Percentiles rank a stretch among this genome's conserved stretches.
Conservation (phyloP, 2,329 filamentous ascomycete genomes). For the Stemphylium lycopersici region DNA sequence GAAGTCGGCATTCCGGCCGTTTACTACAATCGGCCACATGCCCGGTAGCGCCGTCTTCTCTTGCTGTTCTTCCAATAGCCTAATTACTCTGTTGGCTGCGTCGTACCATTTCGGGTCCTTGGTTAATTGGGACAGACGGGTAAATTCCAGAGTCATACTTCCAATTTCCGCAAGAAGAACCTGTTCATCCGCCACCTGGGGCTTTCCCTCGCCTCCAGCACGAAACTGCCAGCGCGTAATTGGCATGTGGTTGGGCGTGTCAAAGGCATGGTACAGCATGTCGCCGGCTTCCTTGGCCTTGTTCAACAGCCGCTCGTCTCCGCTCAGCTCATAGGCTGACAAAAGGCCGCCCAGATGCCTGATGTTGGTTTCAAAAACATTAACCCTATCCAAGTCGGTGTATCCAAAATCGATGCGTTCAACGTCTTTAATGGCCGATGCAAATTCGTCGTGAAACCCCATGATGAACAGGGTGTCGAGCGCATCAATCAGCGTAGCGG, state of each 20-base stretch:
- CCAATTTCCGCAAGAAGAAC: slow-evolving; percentile 56
- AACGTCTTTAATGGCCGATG: slow-evolving; percentile 52
- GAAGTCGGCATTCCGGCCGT: slow-evolving; percentile 50
- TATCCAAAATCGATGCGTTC: slow-evolving; percentile 53
- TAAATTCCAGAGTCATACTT: slow-evolving; percentile 57
- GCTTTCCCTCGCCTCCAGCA: slow-evolving; percentile 44
- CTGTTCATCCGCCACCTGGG: slow-evolving; percentile 49
- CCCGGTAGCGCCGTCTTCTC: slow-evolving; percentile 53
- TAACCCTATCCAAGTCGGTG: slow-evolving; percentile 49
- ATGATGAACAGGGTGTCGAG: slow-evolving; percentile 57
- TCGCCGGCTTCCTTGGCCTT: slow-evolving; percentile 83
- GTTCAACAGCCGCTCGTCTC: slow-evolving; percentile 72
- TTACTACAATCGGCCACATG: slow-evolving; percentile 56
- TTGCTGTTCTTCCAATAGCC: slow-evolving; percentile 51
- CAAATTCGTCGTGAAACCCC: slow-evolving; percentile 56
- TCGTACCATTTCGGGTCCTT: slow-evolving; percentile 55
- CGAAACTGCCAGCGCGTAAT: slow-evolving; percentile 54
- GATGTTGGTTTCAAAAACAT: slow-evolving; percentile 63
- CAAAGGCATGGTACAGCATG: slow-evolving; percentile 81
- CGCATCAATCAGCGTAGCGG: slow-evolving; percentile 54
- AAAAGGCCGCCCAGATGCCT: slow-evolving; percentile 87
- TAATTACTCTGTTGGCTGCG: slow-evolving; percentile 53
- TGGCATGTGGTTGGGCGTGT: slow-evolving; percentile 94
- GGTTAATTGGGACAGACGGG: slow-evolving; percentile 54
- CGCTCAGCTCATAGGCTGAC: slow-evolving; percentile 85